phyloP scores from a whole-genome alignment of 768 basidiomycete genomes.

The Leccinellum albellum region DNA sequence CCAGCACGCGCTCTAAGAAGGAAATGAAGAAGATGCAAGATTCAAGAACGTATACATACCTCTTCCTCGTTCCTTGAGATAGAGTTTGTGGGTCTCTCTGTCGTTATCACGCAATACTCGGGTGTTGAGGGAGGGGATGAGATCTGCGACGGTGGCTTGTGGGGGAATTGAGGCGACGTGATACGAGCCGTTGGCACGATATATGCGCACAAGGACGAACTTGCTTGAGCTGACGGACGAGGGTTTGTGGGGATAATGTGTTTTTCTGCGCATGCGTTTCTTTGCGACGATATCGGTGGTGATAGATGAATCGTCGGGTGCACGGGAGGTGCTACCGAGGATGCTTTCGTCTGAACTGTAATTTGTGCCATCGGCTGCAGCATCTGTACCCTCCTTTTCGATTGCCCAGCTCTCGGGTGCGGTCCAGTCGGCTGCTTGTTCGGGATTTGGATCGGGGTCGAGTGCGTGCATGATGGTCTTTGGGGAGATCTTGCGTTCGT shows the following conservation, averaged over 20 bases:
- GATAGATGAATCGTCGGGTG: slow-evolving; percentile 12
- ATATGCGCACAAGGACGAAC: slow-evolving; percentile 66
- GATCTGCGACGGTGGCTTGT: slow-evolving; percentile 61
- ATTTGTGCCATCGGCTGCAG: slow-evolving; percentile 34
- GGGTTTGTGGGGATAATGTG: slow-evolving; percentile 16
- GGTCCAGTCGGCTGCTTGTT: slow-evolving; percentile 46
- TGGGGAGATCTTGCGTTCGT: slow-evolving; percentile 49
- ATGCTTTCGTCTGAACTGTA: slow-evolving; percentile 38
- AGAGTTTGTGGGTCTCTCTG: slow-evolving; percentile 61
- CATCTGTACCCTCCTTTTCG: slow-evolving; percentile 43
- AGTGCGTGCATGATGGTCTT: slow-evolving; percentile 33
- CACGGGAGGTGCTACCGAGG: slow-evolving; percentile 15
- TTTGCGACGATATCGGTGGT: slow-evolving; percentile 9
- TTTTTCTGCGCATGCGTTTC: slow-evolving; percentile 27
- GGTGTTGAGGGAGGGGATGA: slow-evolving; percentile 58
- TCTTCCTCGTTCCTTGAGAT: slow-evolving; percentile 71
- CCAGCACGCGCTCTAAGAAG: slow-evolving; percentile 73
- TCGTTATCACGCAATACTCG: slow-evolving; percentile 51
- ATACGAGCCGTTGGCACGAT: slow-evolving; percentile 67
- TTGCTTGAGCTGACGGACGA: slow-evolving; percentile 18
- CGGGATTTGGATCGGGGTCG: slow-evolving; percentile 7
- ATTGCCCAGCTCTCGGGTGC: slow-evolving; percentile 80
- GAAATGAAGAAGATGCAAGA: background rate
- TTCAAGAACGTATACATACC: slow-evolving; percentile 40
- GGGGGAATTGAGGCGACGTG: slow-evolving; percentile 65